Conservation (phyloP, 257 asterid genomes). For the Solanum sejunctum region DNA sequence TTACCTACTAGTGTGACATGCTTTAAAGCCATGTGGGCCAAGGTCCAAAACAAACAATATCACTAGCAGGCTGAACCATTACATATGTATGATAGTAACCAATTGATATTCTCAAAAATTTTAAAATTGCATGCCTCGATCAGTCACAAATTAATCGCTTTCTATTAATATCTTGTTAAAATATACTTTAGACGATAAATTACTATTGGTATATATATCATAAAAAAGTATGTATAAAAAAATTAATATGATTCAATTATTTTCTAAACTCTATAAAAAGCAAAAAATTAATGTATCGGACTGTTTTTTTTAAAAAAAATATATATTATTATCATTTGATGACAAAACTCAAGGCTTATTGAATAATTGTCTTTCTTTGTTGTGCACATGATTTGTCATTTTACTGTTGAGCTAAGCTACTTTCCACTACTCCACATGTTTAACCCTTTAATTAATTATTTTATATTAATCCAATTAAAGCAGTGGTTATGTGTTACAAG, state of each 20-base stretch:
- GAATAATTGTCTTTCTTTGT: not conserved
- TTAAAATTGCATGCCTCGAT: not conserved
- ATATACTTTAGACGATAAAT: not conserved
- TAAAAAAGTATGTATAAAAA: not conserved
- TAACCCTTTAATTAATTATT: not conserved
- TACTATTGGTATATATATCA: not conserved
- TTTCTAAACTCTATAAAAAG: accelerated
- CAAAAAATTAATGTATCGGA: not conserved
- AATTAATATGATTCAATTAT: not conserved
- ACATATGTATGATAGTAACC: too few relatives aligned
- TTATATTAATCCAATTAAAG: conserved; percentile 8
- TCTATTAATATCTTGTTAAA: not conserved
- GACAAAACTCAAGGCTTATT: not conserved
- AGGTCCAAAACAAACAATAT: too few relatives aligned
- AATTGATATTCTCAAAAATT: too few relatives aligned
- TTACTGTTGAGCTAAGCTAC: conserved; percentile 13
- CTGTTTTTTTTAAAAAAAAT: too few relatives aligned
- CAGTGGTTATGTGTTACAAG: conserved; percentile 13
- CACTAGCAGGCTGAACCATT: too few relatives aligned
- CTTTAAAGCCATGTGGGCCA: too few relatives aligned
- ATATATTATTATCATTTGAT: not conserved
- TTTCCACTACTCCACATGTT: conserved; percentile 7
- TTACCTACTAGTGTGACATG: too few relatives aligned
- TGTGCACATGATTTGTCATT: conserved; percentile 9
- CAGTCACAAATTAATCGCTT: not conserved